Evolutionary conservation across 805 yeast genomes (phyloP).

Genomic region (Candida chilensis): DNA sequence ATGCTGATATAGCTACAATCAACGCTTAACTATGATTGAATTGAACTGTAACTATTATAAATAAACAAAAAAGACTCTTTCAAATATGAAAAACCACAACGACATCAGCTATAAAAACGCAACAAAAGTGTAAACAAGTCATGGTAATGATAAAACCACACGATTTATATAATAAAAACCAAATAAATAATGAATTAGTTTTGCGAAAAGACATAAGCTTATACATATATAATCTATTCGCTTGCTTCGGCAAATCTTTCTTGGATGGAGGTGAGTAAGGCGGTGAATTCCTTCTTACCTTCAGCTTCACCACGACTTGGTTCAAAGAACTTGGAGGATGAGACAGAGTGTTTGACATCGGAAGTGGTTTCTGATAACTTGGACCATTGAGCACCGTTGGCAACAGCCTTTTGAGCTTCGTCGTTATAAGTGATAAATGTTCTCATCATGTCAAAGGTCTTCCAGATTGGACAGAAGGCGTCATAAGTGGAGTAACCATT

Average conservation of each 20-base stretch:
- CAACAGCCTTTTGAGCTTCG: constrained; percentile 95
- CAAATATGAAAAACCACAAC: not conserved
- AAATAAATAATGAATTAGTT: not conserved
- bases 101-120: not conserved
- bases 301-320: constrained; percentile 86
- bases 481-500: constrained; percentile 98
- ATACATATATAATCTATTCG: constrained; percentile 47
- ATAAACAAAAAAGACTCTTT: constrained; percentile 3
- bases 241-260: constrained; percentile 95
- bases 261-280: constrained; percentile 62
- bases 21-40: constrained; percentile 1
- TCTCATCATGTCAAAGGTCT: constrained; percentile 97
- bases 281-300: constrained; percentile 68
- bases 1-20: not conserved
- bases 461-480: constrained; percentile 99
- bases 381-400: constrained; percentile 92
- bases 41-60: constrained; percentile 1
- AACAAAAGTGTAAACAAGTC: not conserved
- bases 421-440: constrained; percentile 86
- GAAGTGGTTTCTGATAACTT: constrained; percentile 83
- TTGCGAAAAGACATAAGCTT: too few species aligned
- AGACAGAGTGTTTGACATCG: constrained; percentile 88
- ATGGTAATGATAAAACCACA: not conserved
- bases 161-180: not conserved
- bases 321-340: constrained; percentile 92